Evolutionary conservation across 2,329 filamentous ascomycete genomes (phyloP).

Genomic region (Knoxdaviesia capensis): DNA sequence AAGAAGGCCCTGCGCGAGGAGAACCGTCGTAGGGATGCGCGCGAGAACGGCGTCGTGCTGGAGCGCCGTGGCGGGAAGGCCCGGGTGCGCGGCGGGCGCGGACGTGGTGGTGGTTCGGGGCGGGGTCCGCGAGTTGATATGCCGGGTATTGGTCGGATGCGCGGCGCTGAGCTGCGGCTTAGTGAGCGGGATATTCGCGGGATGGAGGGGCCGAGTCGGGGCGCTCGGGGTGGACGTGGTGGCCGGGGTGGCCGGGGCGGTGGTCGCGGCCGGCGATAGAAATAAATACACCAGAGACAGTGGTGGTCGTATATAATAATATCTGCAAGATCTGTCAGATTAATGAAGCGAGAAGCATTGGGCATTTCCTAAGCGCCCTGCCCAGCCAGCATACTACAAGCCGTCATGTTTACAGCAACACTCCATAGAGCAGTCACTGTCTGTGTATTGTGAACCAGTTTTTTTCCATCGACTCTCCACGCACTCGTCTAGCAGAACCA

Average conservation of each 20-base stretch:
- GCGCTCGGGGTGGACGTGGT: conserved; percentile 16
- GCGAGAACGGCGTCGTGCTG: conserved; percentile 77
- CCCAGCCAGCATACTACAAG: too few species aligned
- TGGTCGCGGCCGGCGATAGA: neutral
- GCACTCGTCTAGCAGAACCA: too few species aligned
- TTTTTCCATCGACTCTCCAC: too few species aligned
- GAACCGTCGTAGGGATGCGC: conserved; percentile 56
- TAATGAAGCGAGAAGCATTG: too few species aligned
- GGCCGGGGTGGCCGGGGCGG: conserved; percentile 15
- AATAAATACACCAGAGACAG: too few species aligned
- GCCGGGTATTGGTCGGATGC: conserved; percentile 63
- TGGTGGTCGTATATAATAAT: too few species aligned
- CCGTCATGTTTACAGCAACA: too few species aligned
- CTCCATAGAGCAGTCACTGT: too few species aligned
- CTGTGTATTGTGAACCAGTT: too few species aligned
- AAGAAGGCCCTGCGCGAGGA: conserved; percentile 47
- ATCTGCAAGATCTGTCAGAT: too few species aligned
- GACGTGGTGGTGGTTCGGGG: too few species aligned
- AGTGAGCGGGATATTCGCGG: conserved; percentile 56
- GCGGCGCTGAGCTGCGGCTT: conserved; percentile 57
- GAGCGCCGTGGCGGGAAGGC: conserved; percentile 31
- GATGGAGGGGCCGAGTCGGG: conserved; percentile 35
- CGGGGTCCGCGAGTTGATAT: conserved; percentile 46
- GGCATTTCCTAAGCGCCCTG: too few species aligned
- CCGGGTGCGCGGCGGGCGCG: conserved; percentile 17